Conservation (phyloP, 2,329 filamentous ascomycete genomes). For the Aureobasidium melanogenum region DNA sequence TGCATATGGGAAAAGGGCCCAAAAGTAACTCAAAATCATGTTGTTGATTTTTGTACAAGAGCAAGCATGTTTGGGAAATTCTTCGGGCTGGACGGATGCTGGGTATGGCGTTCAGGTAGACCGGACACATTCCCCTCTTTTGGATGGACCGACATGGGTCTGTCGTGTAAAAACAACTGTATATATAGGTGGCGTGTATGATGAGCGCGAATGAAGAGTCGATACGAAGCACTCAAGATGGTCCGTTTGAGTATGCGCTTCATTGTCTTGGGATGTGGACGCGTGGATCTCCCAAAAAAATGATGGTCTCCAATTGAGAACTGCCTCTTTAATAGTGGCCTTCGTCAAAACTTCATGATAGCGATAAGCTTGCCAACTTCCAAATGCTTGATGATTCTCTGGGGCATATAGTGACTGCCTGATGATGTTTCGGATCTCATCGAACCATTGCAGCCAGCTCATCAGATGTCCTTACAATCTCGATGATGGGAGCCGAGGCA, state of each 20-base stretch:
- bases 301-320: too few relatives aligned
- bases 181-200: slow-evolving; percentile 5
- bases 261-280: too few relatives aligned
- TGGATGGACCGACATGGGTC: not conserved
- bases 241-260: too few relatives aligned
- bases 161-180: slow-evolving; percentile 7
- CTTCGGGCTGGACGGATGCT: not conserved
- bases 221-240: not conserved
- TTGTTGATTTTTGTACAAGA: not conserved
- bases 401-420: not conserved
- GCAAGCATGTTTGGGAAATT: slow-evolving; percentile 5
- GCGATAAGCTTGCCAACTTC: too few relatives aligned
- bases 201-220: not conserved
- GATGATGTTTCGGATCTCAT: not conserved
- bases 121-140: slow-evolving; percentile 6
- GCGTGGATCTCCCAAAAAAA: not conserved
- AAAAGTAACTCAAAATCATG: not conserved
- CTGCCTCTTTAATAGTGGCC: not conserved
- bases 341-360: not conserved
- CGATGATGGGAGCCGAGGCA: slow-evolving; percentile 62
- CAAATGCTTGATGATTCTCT: too few relatives aligned
- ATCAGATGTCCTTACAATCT: slow-evolving; percentile 34
- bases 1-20: not conserved
- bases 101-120: slow-evolving; percentile 11
- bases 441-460: slow-evolving; percentile 6